Evolutionary conservation across 2,329 filamentous ascomycete genomes (phyloP), one percentile per base, ranked within the genome.

Genomic region (Alternaria ethzedia): DNA sequence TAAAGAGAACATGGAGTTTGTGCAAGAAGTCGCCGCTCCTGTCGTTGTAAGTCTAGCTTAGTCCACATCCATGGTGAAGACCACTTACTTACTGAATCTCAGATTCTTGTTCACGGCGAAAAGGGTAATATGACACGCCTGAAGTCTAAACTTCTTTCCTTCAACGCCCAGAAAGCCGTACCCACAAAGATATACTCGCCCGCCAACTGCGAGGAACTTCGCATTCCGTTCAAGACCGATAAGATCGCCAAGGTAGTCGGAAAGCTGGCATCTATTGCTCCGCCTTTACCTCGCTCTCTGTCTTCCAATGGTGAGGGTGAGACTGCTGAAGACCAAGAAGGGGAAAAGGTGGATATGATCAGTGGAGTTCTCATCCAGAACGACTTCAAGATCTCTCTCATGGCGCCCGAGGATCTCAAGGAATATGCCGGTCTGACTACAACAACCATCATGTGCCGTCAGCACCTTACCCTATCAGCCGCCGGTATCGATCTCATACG

Each of bases 341-440:
- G 65, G 30, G 61, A 73, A 43, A 67, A 78, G 26, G 70, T 81
- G 1, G 84, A 87, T 59, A 84, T 98, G 46, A 88, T 99, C 71
- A 92, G 91, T 0, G 96, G 96, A 26, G 96, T 99, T 0, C 86
- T 99, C 15, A 94, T 99, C 8, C 95, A 98, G 72, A 98, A 97
- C 78, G 96, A 97, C 78, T 98, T 99, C 81, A 97, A 98, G 79
- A 88, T 99, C 76, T 96, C 92, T 0, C 85, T 99, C 32, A 98
- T 99, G 95, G 94, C 94, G 1, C 94, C 96, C 0, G 96, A 98
- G 72, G 96, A 99, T 77, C 85, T 99, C 32, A 90, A 94, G 64
- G 96, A 99, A 80, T 99, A 97, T 78, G 96, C 96, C 0, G 96
- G 96, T n/a, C 84, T 99, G 28, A 97, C 94, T 3, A 98, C 96